Evolutionary conservation across 805 yeast genomes (phyloP).

Genomic region (Starmerella vitae): DNA sequence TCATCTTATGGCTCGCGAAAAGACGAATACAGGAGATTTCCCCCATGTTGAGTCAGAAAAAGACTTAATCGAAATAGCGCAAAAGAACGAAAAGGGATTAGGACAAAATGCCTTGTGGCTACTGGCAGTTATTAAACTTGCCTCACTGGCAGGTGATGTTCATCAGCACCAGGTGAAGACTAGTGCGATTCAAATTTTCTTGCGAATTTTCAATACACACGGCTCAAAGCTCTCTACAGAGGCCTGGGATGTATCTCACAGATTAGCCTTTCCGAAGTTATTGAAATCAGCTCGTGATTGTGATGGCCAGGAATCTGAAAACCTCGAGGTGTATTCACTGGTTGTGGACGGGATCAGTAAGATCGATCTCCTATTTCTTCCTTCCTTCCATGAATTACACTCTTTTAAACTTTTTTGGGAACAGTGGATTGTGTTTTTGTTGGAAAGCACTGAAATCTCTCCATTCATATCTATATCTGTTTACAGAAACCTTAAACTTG

Average conservation of each 20-base stretch:
- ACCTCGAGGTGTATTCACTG: constrained; percentile 47
- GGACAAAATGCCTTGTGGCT: constrained; percentile 41
- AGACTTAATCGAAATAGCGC: constrained; percentile 23
- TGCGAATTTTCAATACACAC: constrained; percentile 65
- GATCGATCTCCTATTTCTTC: constrained; percentile 42
- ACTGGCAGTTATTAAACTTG: constrained; percentile 46
- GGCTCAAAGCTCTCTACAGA: constrained; percentile 38
- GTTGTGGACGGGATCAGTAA: constrained; percentile 54
- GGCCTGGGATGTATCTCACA: constrained; percentile 54
- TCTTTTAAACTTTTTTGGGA: constrained; percentile 39
- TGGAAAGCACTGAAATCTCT: constrained; percentile 31
- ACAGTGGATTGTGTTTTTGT: constrained; percentile 39
- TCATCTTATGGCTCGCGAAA: constrained; percentile 30
- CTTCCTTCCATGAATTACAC: constrained; percentile 25
- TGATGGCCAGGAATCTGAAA: constrained; percentile 19
- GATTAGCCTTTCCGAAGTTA: constrained; percentile 41
- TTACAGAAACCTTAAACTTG: constrained; percentile 39
- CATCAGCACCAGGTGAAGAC: constrained; percentile 68
- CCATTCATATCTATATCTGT: constrained; percentile 44
- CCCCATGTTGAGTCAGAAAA: constrained; percentile 4
- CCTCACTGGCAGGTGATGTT: constrained; percentile 46
- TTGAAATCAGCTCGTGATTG: constrained; percentile 13
- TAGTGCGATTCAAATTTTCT: constrained; percentile 80
- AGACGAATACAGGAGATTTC: constrained; percentile 12
- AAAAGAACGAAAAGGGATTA: constrained; percentile 8